A percentile compares a stretch with the other conserved stretches of the same genome.
Conservation (phyloP, 768 basidiomycete species). For the Panus rudis region DNA sequence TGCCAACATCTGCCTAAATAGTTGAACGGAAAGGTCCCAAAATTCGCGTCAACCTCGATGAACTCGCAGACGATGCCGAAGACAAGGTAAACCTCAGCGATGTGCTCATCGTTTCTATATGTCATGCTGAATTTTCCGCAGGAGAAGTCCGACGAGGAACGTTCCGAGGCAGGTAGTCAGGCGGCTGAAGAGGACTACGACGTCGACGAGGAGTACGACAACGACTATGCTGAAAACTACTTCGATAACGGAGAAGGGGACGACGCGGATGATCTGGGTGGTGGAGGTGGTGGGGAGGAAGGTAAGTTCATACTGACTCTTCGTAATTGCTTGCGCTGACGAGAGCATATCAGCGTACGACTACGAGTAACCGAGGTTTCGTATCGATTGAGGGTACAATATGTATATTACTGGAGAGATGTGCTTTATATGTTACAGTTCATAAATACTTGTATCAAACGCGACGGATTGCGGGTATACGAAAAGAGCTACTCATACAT, state of each 20-base stretch:
- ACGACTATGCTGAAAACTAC: conserved; percentile 87
- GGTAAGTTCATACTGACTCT: too few relatives aligned
- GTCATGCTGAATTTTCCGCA: conserved; percentile 18
- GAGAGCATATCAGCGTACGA: too few relatives aligned
- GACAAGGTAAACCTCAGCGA: conserved; percentile 35
- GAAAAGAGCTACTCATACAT: too few relatives aligned
- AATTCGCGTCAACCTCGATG: conserved; percentile 55
- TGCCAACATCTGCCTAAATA: conserved; percentile 5
- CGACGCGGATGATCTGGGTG: conserved; percentile 72
- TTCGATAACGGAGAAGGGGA: conserved; percentile 87
- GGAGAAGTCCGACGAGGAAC: conserved; percentile 69
- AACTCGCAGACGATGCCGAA: conserved; percentile 58
- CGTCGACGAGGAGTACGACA: conserved; percentile 86
- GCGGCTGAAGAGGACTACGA: conserved; percentile 70
- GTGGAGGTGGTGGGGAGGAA: conserved; percentile 56
- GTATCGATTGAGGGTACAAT: too few relatives aligned
- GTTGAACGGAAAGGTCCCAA: conserved; percentile 28
- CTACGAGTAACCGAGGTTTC: too few relatives aligned
- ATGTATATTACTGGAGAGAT: too few relatives aligned
- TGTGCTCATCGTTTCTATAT: neutral
- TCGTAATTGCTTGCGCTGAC: too few relatives aligned
- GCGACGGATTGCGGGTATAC: too few relatives aligned
- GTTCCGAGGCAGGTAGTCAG: conserved; percentile 62
- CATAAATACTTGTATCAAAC: too few relatives aligned
- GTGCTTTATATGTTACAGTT: too few relatives aligned